Evolutionary conservation across 2,329 filamentous ascomycete genomes (phyloP).

Genomic region (Plectosphaerella sp.): DNA sequence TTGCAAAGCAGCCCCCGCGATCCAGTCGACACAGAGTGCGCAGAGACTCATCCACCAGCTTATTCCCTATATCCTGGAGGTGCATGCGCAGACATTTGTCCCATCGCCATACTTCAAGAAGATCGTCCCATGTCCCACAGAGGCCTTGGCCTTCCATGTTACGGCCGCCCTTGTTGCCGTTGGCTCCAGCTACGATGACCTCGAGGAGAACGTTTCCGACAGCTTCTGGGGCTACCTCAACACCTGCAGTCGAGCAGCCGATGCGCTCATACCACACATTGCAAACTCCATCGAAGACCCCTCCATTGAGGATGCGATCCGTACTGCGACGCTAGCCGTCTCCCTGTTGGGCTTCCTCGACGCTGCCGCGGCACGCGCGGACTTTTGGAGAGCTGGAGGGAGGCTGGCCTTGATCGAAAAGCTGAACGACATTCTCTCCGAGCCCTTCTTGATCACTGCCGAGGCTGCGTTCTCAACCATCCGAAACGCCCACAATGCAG

Average conservation of each 20-base stretch:
- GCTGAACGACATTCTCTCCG: slow-evolving; percentile 71
- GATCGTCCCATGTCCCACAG: slow-evolving; percentile 84
- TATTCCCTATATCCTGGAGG: slow-evolving; percentile 79
- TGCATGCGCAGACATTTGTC: slow-evolving; percentile 72
- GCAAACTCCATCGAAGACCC: slow-evolving; percentile 52
- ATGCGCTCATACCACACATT: slow-evolving; percentile 47
- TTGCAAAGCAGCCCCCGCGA: slow-evolving; percentile 79
- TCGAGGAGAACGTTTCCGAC: slow-evolving; percentile 62
- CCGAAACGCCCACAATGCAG: slow-evolving; percentile 67
- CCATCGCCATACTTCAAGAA: slow-evolving; percentile 78
- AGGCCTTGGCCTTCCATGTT: slow-evolving; percentile 74
- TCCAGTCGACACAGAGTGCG: slow-evolving; percentile 68
- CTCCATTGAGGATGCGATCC: slow-evolving; percentile 61
- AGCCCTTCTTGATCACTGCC: slow-evolving; percentile 77
- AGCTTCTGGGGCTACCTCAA: slow-evolving; percentile 69
- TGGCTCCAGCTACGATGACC: slow-evolving; percentile 64
- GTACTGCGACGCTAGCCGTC: slow-evolving; percentile 71
- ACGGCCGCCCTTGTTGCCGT: slow-evolving; percentile 78
- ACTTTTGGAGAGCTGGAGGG: slow-evolving; percentile 76
- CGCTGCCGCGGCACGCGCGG: slow-evolving; percentile 70
- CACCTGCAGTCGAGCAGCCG: slow-evolving; percentile 61
- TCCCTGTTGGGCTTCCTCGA: slow-evolving; percentile 89
- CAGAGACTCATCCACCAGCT: slow-evolving; percentile 76
- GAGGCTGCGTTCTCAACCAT: slow-evolving; percentile 90
- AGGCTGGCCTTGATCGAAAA: slow-evolving; percentile 69